Percentiles rank a stretch among this genome's conserved stretches.
phyloP scores from a whole-genome alignment of 208 protist species.

The Wallacemonas collosoma region DNA sequence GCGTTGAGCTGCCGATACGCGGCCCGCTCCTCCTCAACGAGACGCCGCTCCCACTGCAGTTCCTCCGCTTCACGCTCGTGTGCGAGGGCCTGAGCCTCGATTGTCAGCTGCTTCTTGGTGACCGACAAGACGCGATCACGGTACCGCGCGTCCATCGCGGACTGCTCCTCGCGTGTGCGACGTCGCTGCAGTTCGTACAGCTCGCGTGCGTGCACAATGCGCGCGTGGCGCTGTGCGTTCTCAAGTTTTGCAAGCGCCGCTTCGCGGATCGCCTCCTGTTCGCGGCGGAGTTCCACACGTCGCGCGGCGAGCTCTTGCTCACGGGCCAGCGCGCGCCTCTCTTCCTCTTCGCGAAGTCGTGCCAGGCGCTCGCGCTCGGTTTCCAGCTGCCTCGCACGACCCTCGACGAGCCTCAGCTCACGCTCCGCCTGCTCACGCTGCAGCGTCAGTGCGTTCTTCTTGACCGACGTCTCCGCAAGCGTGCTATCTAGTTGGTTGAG shows the following conservation, averaged over 20 bases:
- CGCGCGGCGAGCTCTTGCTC: conserved; percentile 51
- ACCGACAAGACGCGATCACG: conserved; percentile 55
- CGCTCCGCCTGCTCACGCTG: conserved; percentile 37
- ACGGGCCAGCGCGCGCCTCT: conserved; percentile 32
- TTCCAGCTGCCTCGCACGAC: conserved; percentile 2
- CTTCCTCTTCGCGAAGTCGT: conserved; percentile 33
- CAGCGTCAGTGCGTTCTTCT: conserved; percentile 32
- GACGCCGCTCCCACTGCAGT: conserved; percentile 36
- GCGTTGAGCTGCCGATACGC: conserved; percentile 7
- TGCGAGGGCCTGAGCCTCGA: conserved; percentile 50
- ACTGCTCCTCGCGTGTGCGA: conserved; percentile 46
- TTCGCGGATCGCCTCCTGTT: conserved; percentile 51
- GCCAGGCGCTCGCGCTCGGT: conserved; percentile 27
- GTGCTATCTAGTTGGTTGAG: conserved; percentile 39
- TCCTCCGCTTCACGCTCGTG: conserved; percentile 46
- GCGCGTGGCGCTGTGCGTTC: conserved; percentile 58
- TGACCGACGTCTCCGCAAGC: conserved; percentile 30
- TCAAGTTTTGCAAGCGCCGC: conserved; percentile 58
- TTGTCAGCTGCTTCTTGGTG: conserved; percentile 51
- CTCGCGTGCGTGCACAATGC: conserved; percentile 45
- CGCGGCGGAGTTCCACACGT: conserved; percentile 47
- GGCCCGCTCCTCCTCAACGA: conserved; percentile 30
- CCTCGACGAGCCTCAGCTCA: conserved; percentile 27
- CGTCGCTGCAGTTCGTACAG: conserved; percentile 48
- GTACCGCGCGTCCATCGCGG: conserved; percentile 38